Percentiles rank a stretch among this genome's conserved stretches.
phyloP scores from a whole-genome alignment of 306 rosid genomes.

The Potentilla sterilis region DNA sequence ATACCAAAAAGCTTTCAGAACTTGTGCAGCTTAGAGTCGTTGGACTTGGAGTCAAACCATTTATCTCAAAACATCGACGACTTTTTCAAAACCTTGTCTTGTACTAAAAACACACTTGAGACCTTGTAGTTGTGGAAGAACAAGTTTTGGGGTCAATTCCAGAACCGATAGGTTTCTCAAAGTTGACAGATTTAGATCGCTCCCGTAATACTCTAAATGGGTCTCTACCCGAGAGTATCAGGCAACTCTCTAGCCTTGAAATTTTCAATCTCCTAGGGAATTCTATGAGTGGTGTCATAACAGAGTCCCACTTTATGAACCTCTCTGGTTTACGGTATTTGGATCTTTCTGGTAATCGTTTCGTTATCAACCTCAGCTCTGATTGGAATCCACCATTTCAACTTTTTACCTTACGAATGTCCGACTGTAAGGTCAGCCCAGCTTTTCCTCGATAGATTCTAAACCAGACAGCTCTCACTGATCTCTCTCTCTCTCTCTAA shows the following conservation, averaged over 20 bases:
- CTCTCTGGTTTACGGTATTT: neutral
- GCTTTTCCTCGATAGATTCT: conserved; percentile 12
- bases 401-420: no score
- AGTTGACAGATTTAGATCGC: neutral
- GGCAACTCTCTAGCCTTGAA: conserved; percentile 4
- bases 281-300: conserved; percentile 17
- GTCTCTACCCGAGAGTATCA: neutral
- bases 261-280: neutral
- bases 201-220: conserved; percentile 16
- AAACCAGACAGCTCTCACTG: neutral
- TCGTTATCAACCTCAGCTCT: conserved; percentile 33
- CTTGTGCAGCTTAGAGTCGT: neutral
- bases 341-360: neutral
- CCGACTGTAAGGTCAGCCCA: neutral
- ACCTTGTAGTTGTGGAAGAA: neutral
- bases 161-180: conserved; percentile 1
- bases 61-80: neutral
- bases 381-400: conserved; percentile 18
- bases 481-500: neutral
- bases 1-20: neutral
- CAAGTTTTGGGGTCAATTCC: neutral
- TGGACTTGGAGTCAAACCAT: accelerated
- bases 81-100: neutral
- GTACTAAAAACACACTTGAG: neutral
- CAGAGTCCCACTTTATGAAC: conserved; percentile 23